Evolutionary conservation across 306 rosid genomes (phyloP).

Genomic region (Herpetospermum pedunculosum): DNA sequence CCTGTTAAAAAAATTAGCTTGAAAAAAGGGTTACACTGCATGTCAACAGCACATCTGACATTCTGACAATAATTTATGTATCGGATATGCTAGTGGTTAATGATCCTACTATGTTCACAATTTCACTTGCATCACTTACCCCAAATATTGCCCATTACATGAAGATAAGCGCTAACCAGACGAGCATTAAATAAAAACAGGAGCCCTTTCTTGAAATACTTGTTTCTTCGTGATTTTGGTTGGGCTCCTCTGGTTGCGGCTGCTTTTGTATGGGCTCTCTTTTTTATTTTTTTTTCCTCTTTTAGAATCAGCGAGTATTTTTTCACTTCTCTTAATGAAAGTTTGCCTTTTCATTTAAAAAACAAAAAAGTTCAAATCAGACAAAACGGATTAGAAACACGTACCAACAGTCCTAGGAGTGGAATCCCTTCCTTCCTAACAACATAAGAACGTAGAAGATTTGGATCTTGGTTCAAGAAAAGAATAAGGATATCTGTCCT

Average conservation of each 20-base stretch:
- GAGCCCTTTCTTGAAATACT: background rate
- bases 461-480: constrained; percentile 95
- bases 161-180: background rate
- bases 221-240: background rate
- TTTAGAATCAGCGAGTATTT: background rate
- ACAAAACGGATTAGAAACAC: constrained; percentile 8
- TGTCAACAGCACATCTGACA: background rate
- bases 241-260: background rate
- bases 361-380: background rate
- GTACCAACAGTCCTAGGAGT: constrained; percentile 82
- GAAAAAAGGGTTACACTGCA: background rate
- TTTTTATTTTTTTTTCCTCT: background rate
- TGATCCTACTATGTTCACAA: background rate
- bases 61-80: background rate
- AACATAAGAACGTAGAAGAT: constrained; percentile 80
- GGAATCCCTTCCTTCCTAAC: constrained; percentile 77
- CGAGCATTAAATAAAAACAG: background rate
- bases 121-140: background rate
- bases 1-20: background rate
- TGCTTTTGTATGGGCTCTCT: background rate
- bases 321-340: background rate
- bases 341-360: background rate
- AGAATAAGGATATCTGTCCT: constrained; percentile 98
- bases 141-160: background rate
- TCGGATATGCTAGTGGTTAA: background rate